A percentile compares a stretch with the other conserved stretches of the same genome.
Evolutionary conservation across 169 alveolate species (phyloP).

Genomic region (Babesia ovata): DNA sequence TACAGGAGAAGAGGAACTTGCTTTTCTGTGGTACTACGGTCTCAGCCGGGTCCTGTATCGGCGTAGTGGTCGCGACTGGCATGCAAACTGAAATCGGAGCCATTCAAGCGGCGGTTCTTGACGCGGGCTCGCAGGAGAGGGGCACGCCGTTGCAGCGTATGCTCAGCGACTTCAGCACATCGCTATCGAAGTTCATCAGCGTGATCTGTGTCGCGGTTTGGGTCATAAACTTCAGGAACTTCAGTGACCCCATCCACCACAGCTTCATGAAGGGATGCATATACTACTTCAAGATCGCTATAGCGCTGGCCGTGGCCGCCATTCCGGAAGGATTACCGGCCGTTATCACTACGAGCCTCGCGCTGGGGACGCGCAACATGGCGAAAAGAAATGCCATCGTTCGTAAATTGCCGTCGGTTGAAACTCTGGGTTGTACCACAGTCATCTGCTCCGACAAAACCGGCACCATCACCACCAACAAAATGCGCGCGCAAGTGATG

Average conservation of each 20-base stretch:
- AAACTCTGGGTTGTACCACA: constrained; percentile 98
- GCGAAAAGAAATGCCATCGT: constrained; percentile 96
- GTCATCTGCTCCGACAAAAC: constrained; percentile 99
- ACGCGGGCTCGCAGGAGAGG: constrained; percentile 91
- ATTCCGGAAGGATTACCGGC: constrained; percentile 99
- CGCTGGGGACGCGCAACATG: constrained; percentile 96
- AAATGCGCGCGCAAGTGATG: constrained; percentile 86
- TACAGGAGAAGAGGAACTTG: constrained; percentile 86
- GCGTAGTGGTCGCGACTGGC: constrained; percentile 95
- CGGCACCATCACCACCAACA: constrained; percentile 98
- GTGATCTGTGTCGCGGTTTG: constrained; percentile 93
- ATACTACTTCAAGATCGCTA: constrained; percentile 96
- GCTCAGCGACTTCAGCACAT: constrained; percentile 92
- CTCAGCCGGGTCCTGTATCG: constrained; percentile 91
- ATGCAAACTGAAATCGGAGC: constrained; percentile 98
- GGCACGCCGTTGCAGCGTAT: constrained; percentile 95
- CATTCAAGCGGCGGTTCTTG: constrained; percentile 93
- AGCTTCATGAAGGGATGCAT: constrained; percentile 92
- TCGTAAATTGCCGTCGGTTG: constrained; percentile 94
- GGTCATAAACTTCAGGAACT: constrained; percentile 93
- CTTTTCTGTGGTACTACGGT: constrained; percentile 93
- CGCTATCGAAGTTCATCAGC: constrained; percentile 90
- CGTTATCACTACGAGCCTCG: constrained; percentile 98
- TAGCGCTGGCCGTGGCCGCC: constrained; percentile 99
- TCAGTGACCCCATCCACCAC: constrained; percentile 97